Base-by-base conservation (phyloP, 75 land plant species). In the Pinus albicaulis region DNA sequence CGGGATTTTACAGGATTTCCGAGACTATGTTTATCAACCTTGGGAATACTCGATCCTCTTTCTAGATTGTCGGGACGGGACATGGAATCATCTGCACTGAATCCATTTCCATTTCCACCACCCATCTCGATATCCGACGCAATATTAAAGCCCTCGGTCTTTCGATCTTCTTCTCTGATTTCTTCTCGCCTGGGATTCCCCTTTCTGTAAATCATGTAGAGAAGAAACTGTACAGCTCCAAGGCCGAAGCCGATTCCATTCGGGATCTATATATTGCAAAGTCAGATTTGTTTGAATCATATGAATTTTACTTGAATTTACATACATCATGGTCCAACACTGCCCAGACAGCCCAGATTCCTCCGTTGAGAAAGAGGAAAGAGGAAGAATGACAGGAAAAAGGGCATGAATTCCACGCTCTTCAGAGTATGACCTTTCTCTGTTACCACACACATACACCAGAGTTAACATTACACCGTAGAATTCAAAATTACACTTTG, bases 321-420 rank as follows among this genome's bases (percentile, higher is more conserved):
- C 13, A 1, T 17, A 76, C 28, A 58, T 94, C 95, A 44, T 69
- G 82, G 15, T 87, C 78, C 6, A 93, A 72, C 2, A 84, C 7
- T 1, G 96, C 64, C 77, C 93, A 94, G 10, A 84, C 7, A 0
- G 96, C 64, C 77, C 93, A 94, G 10, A 38, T 76, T 12, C 82
- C 79, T 12, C 81, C 95, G 64, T 93, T 94, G 80, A 92, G 84
- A 62, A 90, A 90, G 20, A 93, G 84, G 84, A 62, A 90, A 90
- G 20, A 93, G 84, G 76, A 94, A 94, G 80, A 94, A 85, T 12
- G 95, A 90, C 34, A 94, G 84, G 16, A 71, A 83, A 73, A 93
- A 93, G 5, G 96, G 96, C 96, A 93, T 92, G 86, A 63, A 93
- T 82, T 92, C 88, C 64, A 93, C 95, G 34, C 91, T 92, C 72